These are phyloP conservation scores for Eucalyptus albens DNA, from an alignment of 345 rosid genomes.

Conservation along the genomic window DNA sequence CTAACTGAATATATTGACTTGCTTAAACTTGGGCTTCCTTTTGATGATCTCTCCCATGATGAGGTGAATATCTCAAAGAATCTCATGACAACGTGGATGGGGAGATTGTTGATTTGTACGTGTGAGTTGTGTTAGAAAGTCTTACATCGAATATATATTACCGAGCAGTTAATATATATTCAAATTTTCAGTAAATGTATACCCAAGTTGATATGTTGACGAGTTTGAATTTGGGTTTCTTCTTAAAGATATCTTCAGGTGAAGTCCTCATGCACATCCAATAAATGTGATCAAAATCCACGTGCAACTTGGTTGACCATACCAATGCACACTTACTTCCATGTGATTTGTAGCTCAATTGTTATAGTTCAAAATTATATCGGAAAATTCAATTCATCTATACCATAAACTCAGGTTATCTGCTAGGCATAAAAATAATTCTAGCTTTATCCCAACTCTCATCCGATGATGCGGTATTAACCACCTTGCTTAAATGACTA, in stretches of 20 bases:
- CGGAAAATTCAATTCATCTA: neutral
- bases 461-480: neutral
- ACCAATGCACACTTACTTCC: neutral
- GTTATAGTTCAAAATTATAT: neutral
- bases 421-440: neutral
- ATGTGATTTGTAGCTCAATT: neutral
- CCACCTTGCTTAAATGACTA: neutral
- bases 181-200: neutral
- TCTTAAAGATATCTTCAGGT: accelerated
- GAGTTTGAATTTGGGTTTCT: neutral
- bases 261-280: neutral
- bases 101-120: neutral
- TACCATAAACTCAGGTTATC: neutral
- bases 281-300: neutral
- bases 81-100: neutral
- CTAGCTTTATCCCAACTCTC: neutral
- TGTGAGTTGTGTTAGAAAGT: neutral
- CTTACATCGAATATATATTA: neutral
- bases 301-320: neutral
- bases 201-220: neutral
- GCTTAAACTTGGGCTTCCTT: neutral
- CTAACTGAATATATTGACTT: accelerated
- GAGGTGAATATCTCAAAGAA: neutral
- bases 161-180: accelerated
- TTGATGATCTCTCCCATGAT: neutral